Evolutionary conservation across 257 asterid genomes (phyloP).

Genomic region (Nyctanthes arbortristis): DNA sequence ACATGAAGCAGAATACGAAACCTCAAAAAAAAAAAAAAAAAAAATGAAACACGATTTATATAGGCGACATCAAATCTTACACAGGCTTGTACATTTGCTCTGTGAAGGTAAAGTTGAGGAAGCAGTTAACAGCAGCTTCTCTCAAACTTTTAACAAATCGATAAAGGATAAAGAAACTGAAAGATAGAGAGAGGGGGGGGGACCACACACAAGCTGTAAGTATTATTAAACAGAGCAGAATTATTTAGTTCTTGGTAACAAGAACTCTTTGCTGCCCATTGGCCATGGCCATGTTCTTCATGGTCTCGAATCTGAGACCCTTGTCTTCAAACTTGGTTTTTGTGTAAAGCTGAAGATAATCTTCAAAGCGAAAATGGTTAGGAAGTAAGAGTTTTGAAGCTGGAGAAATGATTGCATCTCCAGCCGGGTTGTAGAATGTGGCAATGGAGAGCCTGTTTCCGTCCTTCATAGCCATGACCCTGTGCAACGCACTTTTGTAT

Average conservation of each 20-base stretch:
- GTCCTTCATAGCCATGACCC: conserved; percentile 69
- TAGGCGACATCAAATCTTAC: neutral
- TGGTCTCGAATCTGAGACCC: conserved; percentile 59
- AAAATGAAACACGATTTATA: too few species aligned
- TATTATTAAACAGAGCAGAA: neutral
- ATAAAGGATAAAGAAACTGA: conserved; percentile 7
- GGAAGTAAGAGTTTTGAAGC: conserved; percentile 71
- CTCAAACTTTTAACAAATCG: conserved; percentile 33
- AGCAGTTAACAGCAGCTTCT: conserved; percentile 54
- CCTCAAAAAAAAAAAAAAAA: too few species aligned
- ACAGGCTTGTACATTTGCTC: conserved; percentile 10
- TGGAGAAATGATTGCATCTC: conserved; percentile 79
- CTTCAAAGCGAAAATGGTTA: conserved; percentile 46
- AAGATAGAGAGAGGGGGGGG: neutral
- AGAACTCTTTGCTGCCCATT: conserved; percentile 29
- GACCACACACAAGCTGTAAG: conserved; percentile 4
- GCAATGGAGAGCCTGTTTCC: conserved; percentile 84
- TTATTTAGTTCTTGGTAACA: conserved; percentile 23
- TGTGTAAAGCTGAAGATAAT: conserved; percentile 59
- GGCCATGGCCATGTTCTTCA: conserved; percentile 44
- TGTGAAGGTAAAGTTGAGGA: conserved; percentile 31
- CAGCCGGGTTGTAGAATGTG: conserved; percentile 82
- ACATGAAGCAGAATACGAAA: too few species aligned
- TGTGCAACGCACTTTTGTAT: conserved; percentile 71
- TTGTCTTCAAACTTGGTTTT: conserved; percentile 73